Base-by-base conservation (phyloP, 257 asterid genomes). In the Capsicum pubescens region DNA sequence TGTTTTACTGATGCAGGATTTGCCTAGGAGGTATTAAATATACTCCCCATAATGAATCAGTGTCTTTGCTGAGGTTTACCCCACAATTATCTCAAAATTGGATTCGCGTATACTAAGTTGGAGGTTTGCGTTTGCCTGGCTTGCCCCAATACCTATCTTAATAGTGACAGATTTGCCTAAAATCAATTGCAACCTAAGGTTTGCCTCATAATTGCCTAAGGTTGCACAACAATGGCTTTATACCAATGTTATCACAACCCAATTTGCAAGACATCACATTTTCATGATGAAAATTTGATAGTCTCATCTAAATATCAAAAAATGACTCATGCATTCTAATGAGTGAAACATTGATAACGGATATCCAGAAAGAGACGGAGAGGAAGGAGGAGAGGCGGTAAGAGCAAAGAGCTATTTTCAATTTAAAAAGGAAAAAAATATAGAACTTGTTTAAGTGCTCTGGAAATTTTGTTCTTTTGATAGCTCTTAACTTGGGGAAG, bases 121-220 rank as follows among this genome's bases (percentile, higher is more conserved):
- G 77, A 15, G 77, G 52, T 15, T 42, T 69, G 1, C 55, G 2
- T 59, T 59, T n/a, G 32, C 66, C 66, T 3, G 12, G 32, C n/a
- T 35, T 70, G 3, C 78, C 21, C 78, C 56, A 70, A 44, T 52
- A 42, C 78, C 56, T 70, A 42, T 70, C 56, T 17, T 70, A 70
- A 70, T 44, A 44, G 3, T 70, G 79, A 42, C 35, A 70, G 36
- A 70, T 46, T 44, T 70, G 16, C 32, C 57, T 17, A 70, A 32
- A 5, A 32, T 70, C 52, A 70, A 69, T 69, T 42, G 15, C 16
- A 39, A n/a, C 15, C 2, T 42, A 4, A 70, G 56, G 35, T 70
- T 69, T 2, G 16, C 35, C 4, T 16, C 78, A 9, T 26, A 70
- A 69, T 69, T 26, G 3, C 35, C 56, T 55, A 42, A 70, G 79